Percentiles rank a stretch among this genome's conserved stretches.
Conservation (phyloP, 2,329 filamentous ascomycete species). For the Calonectria fujianensis region DNA sequence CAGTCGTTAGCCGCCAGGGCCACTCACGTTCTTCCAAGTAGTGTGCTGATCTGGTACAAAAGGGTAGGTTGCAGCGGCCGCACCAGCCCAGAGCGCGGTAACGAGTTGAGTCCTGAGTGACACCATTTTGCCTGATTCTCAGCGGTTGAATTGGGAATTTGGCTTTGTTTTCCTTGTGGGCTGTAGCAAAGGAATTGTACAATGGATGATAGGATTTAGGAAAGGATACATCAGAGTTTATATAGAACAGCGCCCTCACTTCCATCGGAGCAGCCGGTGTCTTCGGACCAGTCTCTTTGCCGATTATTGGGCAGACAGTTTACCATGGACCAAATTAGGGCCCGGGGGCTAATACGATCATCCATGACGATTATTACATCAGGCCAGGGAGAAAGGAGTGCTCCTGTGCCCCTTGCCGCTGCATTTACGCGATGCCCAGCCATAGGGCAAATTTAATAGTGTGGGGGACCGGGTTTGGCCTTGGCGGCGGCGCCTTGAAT, state of each 20-base stretch:
- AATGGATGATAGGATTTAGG: not conserved
- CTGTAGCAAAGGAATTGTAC: not conserved
- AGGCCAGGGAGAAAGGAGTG: not conserved
- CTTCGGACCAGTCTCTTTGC: not conserved
- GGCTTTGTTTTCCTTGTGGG: too few relatives aligned
- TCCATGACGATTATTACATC: not conserved
- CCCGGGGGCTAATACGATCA: not conserved
- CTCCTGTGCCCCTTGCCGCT: not conserved
- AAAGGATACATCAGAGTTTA: not conserved
- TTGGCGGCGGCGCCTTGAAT: not conserved
- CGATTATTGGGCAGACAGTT: not conserved
- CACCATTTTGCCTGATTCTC: not conserved
- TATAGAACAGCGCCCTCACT: not conserved
- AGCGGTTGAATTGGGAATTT: not conserved
- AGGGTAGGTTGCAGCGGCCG: slow-evolving; percentile 5
- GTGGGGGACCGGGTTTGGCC: not conserved
- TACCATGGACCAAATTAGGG: not conserved
- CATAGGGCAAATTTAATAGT: not conserved
- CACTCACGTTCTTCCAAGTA: slow-evolving; percentile 4
- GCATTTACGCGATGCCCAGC: not conserved
- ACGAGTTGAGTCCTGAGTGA: not conserved
- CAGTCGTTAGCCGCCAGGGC: not conserved
- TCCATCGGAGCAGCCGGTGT: not conserved
- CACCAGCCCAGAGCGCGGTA: not conserved
- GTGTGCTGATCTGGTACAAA: not conserved